Evolutionary conservation across 257 asterid species (phyloP), one percentile per base, ranked within the genome.

Genomic region (Solanum ahanhuiri): DNA sequence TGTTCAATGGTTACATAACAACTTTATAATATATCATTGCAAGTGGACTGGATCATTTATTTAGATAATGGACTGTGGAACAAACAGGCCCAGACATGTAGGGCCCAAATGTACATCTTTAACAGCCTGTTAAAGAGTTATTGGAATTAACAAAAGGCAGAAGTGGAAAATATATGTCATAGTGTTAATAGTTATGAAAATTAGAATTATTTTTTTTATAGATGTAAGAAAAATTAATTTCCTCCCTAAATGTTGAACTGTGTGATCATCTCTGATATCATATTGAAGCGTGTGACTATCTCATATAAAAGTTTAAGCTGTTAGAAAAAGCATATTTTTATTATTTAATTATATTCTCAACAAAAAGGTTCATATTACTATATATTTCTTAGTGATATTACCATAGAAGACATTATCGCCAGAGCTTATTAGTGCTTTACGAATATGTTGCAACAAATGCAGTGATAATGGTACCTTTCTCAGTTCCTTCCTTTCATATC

Each of bases 291-390:
- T 12, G 54, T 43, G 54, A 43, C 6, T 43, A 43, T 51, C 8
- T 51, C 58, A 0, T 15, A 0, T 51, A 51, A 15, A 51, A 51
- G 1, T 1, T 51, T 51, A 51, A 14, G 0, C 0, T 15, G 0
- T 51, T 51, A 51, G 58, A 48, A 15, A 51, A 51, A 15, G 12
- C 0, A 1, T 15, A 51, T 0, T 51, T 51, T 51, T 15, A 51
- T 51, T 51, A 51, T 15, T 51, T 51, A 51, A 51, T 51, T 15
- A 15, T 51, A 51, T 51, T 48, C 58, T 48, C 8, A 0, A 0
- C 8, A 48, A 48, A 48, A 48, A 63, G 15, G 0, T 63, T 2
- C 31, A n/a, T 63, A n/a, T 31, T 63, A 9, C 31, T 63, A n/a
- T 4, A 63, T n/a, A 25, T 23, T 25, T 66, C 20, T 66, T 10